phyloP scores from a whole-genome alignment of 257 asterid species.

The Cruciata laevipes region DNA sequence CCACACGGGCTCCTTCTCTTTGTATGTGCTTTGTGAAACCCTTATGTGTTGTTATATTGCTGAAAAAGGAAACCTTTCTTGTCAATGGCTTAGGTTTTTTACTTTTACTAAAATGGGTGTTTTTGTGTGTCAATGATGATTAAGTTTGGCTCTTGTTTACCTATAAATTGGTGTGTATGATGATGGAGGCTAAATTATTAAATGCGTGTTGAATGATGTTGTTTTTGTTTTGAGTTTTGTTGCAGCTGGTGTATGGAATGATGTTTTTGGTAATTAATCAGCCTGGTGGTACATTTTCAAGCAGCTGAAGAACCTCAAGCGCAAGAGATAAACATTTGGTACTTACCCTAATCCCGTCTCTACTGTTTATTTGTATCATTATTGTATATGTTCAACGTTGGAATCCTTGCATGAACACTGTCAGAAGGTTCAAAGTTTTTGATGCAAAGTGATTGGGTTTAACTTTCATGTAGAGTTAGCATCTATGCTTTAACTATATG shows the following conservation, averaged over 20 bases:
- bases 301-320: too few relatives aligned
- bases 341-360: too few relatives aligned
- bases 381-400: too few relatives aligned
- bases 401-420: too few relatives aligned
- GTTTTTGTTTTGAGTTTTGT: not conserved
- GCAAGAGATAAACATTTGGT: too few relatives aligned
- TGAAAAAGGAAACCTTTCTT: not conserved
- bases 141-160: not conserved
- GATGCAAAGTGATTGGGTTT: too few relatives aligned
- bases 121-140: not conserved
- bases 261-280: not conserved
- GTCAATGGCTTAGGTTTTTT: not conserved
- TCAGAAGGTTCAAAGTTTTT: too few relatives aligned
- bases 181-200: not conserved
- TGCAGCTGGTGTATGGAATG: not conserved
- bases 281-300: not conserved
- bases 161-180: not conserved
- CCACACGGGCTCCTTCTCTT: slow-evolving; percentile 78
- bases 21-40: slow-evolving; percentile 26
- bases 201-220: not conserved
- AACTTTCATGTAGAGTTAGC: too few relatives aligned
- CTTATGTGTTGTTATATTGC: not conserved
- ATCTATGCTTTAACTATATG: too few relatives aligned
- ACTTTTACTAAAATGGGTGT: not conserved
- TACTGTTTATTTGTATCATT: too few relatives aligned